phyloP scores from a whole-genome alignment of 495 filamentous ascomycete genomes.

The Penicillium manginii region DNA sequence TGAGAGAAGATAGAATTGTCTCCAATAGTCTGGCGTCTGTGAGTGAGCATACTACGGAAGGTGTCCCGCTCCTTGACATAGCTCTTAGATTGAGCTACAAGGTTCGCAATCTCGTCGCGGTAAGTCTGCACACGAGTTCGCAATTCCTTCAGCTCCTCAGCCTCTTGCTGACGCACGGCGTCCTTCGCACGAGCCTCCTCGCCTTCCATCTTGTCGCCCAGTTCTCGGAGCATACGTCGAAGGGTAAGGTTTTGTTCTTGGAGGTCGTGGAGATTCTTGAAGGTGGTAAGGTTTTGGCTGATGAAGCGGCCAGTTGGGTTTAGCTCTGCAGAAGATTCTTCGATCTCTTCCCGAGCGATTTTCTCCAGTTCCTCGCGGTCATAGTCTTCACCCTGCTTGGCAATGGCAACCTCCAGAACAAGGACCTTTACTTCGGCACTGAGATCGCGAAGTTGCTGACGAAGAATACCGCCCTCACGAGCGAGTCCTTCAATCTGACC shows the following conservation, averaged over 20 bases:
- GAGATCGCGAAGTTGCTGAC: slow-evolving; percentile 87
- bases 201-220: slow-evolving; percentile 88
- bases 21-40: slow-evolving; percentile 63
- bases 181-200: slow-evolving; percentile 77
- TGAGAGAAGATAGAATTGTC: slow-evolving; percentile 71
- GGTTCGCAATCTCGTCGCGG: slow-evolving; percentile 75
- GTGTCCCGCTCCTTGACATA: slow-evolving; percentile 95
- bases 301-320: slow-evolving; percentile 86
- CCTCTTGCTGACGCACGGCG: slow-evolving; percentile 69
- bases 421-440: slow-evolving; percentile 88
- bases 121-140: slow-evolving; percentile 63
- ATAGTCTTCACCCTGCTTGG: slow-evolving; percentile 78
- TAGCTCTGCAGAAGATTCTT: slow-evolving; percentile 62
- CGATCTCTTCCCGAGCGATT: slow-evolving; percentile 64
- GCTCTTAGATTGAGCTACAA: slow-evolving; percentile 81
- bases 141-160: slow-evolving; percentile 71
- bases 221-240: slow-evolving; percentile 75
- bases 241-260: slow-evolving; percentile 88
- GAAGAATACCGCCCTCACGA: slow-evolving; percentile 77
- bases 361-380: slow-evolving; percentile 72
- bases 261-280: slow-evolving; percentile 81
- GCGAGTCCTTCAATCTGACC: slow-evolving; percentile 68
- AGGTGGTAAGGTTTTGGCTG: slow-evolving; percentile 77
- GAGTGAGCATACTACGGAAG: slow-evolving; percentile 89
- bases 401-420: slow-evolving; percentile 76